Conservation (phyloP, 106 monocot genomes). For the Chionographis japonica region DNA sequence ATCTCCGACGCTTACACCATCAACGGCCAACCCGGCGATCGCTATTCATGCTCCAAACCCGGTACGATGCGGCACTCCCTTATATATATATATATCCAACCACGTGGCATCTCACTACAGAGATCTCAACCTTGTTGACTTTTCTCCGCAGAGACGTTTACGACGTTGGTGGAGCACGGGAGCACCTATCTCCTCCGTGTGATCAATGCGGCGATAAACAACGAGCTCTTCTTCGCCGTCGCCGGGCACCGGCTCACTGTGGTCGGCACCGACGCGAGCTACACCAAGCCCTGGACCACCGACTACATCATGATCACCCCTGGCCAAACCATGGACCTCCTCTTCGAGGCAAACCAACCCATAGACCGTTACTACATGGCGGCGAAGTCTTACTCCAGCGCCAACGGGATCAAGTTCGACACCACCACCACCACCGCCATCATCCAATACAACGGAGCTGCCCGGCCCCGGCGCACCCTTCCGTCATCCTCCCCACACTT, state of each 20-base stretch:
- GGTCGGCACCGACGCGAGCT: constrained; percentile 48
- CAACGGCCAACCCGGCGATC: constrained; percentile 38
- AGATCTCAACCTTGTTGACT: not conserved
- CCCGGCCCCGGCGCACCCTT: not conserved
- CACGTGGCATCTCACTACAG: too few species aligned
- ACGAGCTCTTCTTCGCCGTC: constrained; percentile 56
- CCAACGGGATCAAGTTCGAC: constrained; percentile 6
- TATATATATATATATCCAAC: too few species aligned
- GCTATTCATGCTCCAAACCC: constrained; percentile 24
- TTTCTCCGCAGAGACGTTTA: constrained; percentile 22
- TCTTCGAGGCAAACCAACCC: constrained; percentile 34
- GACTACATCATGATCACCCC: constrained; percentile 52
- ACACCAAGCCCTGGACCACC: constrained; percentile 41
- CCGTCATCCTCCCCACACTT: not conserved
- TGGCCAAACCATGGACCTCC: constrained; percentile 54
- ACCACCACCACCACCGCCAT: constrained; percentile 36
- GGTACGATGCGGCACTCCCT: not conserved
- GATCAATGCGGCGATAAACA: constrained; percentile 42
- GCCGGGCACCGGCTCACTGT: constrained; percentile 38
- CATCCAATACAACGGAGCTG: constrained; percentile 22
- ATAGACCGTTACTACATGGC: constrained; percentile 29
- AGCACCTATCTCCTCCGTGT: constrained; percentile 55
- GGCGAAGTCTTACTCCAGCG: constrained; percentile 11
- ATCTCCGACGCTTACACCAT: constrained; percentile 41
- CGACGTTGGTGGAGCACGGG: constrained; percentile 32